Evolutionary conservation across 75 land plant species (phyloP), one percentile per base, ranked within the genome.

Genomic region (Pinus albicaulis): DNA sequence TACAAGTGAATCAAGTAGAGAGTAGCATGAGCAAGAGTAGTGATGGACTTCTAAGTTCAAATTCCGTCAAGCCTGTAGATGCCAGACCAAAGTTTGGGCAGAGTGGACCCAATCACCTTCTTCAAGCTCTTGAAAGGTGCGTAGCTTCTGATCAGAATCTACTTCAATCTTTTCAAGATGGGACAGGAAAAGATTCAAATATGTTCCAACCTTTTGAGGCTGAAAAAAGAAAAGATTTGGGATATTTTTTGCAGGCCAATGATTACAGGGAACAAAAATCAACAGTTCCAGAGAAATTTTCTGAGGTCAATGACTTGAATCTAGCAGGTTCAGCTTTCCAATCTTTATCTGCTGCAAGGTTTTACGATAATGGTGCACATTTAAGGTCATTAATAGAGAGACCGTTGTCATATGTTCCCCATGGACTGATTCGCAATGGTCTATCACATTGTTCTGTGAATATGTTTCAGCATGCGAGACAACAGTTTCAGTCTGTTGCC

Each of bases 101-200:
- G 71, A n/a, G 19, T 38, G 71, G 12, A 68, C 48, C 36, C n/a
- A 34, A 3, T 68, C 71, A 38, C 2, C 41, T 20, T 38, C 38
- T 14, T 41, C 48, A 68, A 68, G 48, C 48, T 19, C 38, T 38
- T n/a, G 52, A 68, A n/a, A 68, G 52, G 71, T 20, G 11, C 14
- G 48, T 20, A 68, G 23, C 71, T 68, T 41, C 71, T 68, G 71
- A 38, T 68, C 71, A 15, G 16, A 19, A 38, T 38, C 26, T 68
- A 22, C 71, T 38, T 41, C 52, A 68, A 68, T 36, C 48, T 68
- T 38, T 68, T 68, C 13, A 68, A 38, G 48, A n/a, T 8, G 3
- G 71, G 38, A 68, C 23, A 68, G 24, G 71, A 68, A 68, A 68
- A 68, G 52, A 68, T 68, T 38, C 23, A 38, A 38, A 68, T 68